Conservation (phyloP, 768 basidiomycete species). For the Dentipellis sp. region DNA sequence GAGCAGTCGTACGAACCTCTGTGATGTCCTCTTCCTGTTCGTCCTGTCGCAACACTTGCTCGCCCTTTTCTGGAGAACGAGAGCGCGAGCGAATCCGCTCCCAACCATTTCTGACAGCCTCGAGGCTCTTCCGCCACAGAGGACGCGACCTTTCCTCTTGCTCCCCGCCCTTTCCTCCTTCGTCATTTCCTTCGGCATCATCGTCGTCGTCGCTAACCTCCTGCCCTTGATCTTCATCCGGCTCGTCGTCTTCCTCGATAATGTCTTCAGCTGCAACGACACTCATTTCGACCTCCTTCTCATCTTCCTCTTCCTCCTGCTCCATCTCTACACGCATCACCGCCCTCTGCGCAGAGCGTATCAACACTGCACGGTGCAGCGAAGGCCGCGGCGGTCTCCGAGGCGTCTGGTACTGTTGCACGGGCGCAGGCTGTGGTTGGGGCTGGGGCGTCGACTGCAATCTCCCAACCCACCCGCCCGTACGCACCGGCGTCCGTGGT, state of each 20-base stretch:
- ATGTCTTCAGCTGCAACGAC: not conserved
- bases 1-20: conserved; percentile 3
- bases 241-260: conserved; percentile 12
- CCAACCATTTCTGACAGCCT: conserved; percentile 21
- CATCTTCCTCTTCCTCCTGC: conserved; percentile 34
- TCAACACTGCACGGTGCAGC: conserved; percentile 60
- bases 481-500: conserved; percentile 6
- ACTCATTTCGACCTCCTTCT: conserved; percentile 6
- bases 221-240: too few species aligned
- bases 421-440: conserved; percentile 13
- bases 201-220: conserved; percentile 4
- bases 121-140: conserved; percentile 26
- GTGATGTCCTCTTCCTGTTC: not conserved
- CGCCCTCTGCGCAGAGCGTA: conserved; percentile 59
- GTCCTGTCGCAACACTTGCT: not conserved
- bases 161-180: conserved; percentile 9
- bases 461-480: conserved; percentile 3
- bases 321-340: conserved; percentile 43
- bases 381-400: conserved; percentile 30
- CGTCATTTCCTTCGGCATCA: conserved; percentile 1
- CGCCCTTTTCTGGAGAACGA: conserved; percentile 13
- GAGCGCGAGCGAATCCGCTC: conserved; percentile 23
- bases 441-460: conserved; percentile 8
- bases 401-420: conserved; percentile 16
- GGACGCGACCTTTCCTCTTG: conserved; percentile 22